These are phyloP conservation scores for Tuber brumale DNA, from an alignment of 495 filamentous ascomycete genomes.

Conservation along the genomic window DNA sequence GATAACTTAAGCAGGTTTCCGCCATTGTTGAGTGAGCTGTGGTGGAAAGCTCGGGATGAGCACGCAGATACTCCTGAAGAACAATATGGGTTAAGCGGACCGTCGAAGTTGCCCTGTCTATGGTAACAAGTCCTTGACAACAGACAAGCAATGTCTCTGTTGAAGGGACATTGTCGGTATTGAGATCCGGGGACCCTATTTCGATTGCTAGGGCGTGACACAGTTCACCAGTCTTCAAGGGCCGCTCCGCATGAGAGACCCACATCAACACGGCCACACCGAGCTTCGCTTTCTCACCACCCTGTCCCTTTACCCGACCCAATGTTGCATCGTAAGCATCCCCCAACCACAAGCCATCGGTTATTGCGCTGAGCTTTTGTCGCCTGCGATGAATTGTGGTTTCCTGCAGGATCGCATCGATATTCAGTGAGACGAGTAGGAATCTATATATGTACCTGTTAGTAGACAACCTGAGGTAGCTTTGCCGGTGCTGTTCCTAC, in stretches of 20 bases:
- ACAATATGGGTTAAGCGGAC: neutral
- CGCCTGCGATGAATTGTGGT: neutral
- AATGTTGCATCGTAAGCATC: neutral
- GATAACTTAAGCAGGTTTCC: neutral
- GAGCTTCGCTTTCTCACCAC: neutral
- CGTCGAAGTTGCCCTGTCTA: neutral
- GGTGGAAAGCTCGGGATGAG: neutral
- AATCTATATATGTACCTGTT: neutral
- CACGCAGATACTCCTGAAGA: neutral
- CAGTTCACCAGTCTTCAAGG: neutral
- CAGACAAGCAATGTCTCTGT: neutral
- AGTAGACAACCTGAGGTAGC: neutral
- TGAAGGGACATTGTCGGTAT: neutral
- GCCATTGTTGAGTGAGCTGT: neutral
- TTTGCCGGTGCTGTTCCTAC: neutral
- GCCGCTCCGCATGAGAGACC: neutral
- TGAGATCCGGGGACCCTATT: neutral
- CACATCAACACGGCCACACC: neutral
- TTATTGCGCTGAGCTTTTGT: neutral
- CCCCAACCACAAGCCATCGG: neutral
- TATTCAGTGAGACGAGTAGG: neutral
- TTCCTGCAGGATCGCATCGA: neutral
- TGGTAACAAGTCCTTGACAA: neutral
- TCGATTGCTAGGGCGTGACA: neutral
- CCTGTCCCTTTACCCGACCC: neutral